Evolutionary conservation across 169 alveolate genomes (phyloP).

Genomic region (Plasmodium yoelii): DNA sequence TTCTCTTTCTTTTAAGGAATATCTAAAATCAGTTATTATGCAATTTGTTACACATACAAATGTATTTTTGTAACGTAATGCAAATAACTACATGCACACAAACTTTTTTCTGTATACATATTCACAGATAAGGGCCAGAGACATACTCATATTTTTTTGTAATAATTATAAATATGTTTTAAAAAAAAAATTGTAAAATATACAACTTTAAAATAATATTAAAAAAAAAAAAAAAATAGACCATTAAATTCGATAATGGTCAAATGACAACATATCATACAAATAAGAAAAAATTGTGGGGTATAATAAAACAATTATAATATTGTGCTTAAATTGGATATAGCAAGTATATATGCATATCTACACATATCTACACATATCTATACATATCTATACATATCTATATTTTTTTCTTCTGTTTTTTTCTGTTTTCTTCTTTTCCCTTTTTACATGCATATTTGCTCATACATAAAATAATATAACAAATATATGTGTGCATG

Average conservation of each 20-base stretch:
- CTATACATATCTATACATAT: no score
- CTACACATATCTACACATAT: no score
- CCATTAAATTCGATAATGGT: conserved; percentile 70
- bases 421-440: not conserved
- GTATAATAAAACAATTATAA: not conserved
- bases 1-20: no score
- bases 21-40: no score
- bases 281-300: not conserved
- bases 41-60: not conserved
- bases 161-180: conserved; percentile 33
- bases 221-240: conserved; percentile 13
- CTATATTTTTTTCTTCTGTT: no score
- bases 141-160: conserved; percentile 33
- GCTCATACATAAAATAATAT: not conserved
- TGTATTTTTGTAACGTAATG: not conserved
- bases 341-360: no score
- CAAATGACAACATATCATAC: not conserved
- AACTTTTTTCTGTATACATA: not conserved
- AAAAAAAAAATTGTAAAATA: conserved; percentile 8
- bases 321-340: no score
- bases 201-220: not conserved
- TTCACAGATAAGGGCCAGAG: conserved; percentile 39
- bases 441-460: not conserved
- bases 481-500: not conserved
- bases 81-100: not conserved